Percentiles rank a stretch among this genome's conserved stretches.
phyloP scores from a whole-genome alignment of 139 green algal species.

The Bryopsis sp. region DNA sequence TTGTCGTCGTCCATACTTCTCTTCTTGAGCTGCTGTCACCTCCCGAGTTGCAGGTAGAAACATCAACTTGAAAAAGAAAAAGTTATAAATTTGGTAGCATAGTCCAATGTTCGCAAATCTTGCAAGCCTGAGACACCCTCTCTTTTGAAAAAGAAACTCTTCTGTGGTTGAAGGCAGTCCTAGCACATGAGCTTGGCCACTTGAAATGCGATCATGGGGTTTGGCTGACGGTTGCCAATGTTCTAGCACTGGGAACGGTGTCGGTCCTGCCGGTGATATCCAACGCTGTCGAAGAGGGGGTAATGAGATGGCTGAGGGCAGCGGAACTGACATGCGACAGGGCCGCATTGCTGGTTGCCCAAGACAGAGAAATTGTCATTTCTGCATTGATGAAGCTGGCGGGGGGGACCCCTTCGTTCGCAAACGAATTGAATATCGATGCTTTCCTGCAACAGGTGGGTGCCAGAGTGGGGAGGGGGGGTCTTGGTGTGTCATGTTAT shows the following conservation, averaged over 20 bases:
- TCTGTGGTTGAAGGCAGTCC: slow-evolving; percentile 47
- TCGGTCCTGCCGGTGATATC: slow-evolving; percentile 53
- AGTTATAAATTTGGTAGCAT: too few species aligned
- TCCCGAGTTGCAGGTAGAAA: slow-evolving; percentile 70
- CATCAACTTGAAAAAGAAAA: too few species aligned
- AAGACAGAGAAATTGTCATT: slow-evolving; percentile 52
- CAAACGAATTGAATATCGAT: slow-evolving; percentile 85
- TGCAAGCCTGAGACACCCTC: not conserved
- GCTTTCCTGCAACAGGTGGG: slow-evolving; percentile 79
- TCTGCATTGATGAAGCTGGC: slow-evolving; percentile 92
- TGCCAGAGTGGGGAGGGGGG: too few species aligned
- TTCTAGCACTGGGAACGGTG: slow-evolving; percentile 73
- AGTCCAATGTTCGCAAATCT: too few species aligned
- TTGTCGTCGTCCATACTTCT: slow-evolving; percentile 91
- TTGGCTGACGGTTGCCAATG: slow-evolving; percentile 87
- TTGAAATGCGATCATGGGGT: slow-evolving; percentile 91
- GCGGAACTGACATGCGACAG: slow-evolving; percentile 95
- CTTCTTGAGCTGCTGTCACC: slow-evolving; percentile 86
- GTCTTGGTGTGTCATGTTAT: too few species aligned
- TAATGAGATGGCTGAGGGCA: slow-evolving; percentile 77
- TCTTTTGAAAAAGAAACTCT: not conserved
- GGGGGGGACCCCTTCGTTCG: slow-evolving; percentile 66
- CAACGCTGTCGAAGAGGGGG: slow-evolving; percentile 27
- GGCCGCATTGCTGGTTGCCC: slow-evolving; percentile 82
- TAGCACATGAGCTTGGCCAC: slow-evolving; percentile 70